These are phyloP conservation scores for Ampelocalamus luodianensis DNA, from an alignment of 176 grass and related monocot genomes.

Conservation along the genomic window DNA sequence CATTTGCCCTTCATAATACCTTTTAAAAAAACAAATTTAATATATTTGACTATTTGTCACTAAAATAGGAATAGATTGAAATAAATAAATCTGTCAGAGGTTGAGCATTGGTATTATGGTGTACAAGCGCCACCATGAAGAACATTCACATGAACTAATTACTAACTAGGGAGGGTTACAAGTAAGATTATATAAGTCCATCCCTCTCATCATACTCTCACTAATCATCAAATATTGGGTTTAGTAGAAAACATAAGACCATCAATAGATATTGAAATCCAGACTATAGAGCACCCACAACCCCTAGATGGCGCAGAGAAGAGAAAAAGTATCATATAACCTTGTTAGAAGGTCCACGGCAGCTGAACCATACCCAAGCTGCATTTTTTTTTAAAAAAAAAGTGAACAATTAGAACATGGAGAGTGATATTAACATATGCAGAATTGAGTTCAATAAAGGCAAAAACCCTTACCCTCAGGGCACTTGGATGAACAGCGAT, in stretches of 20 bases:
- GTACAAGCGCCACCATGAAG: background rate
- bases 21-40: conserved; percentile 28
- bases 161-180: background rate
- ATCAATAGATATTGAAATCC: conserved; percentile 9
- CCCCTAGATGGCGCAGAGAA: background rate
- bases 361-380: conserved; percentile 88
- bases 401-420: background rate
- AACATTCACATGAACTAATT: background rate
- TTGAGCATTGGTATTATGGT: background rate
- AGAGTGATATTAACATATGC: background rate
- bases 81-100: background rate
- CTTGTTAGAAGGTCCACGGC: conserved; percentile 70
- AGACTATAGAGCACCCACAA: conserved; percentile 11
- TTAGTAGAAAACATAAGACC: background rate
- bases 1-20: conserved; percentile 84
- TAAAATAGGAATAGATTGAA: conserved; percentile 18
- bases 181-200: conserved; percentile 10
- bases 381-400: conserved; percentile 33
- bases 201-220: background rate
- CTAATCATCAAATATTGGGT: background rate
- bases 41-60: background rate
- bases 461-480: conserved; percentile 67
- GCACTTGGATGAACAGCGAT: conserved; percentile 96
- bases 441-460: conserved; percentile 4
- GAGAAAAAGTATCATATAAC: conserved; percentile 39